Evolutionary conservation across 140 eudicot species (phyloP).

Genomic region (Flaveria floridana): DNA sequence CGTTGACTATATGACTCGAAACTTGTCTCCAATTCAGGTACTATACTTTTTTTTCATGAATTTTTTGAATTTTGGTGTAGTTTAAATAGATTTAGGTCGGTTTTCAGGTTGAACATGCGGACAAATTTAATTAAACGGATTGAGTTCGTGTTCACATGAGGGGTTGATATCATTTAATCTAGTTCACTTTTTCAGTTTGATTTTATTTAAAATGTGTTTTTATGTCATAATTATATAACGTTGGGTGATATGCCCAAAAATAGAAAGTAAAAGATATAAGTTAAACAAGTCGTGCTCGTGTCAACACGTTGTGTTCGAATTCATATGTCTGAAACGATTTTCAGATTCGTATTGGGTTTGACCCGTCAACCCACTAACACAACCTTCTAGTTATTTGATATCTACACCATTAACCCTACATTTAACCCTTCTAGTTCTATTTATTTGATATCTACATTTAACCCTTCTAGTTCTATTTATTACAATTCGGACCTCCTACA

Average conservation of each 20-base stretch:
- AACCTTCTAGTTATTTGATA: too few species aligned
- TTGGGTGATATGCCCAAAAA: neutral
- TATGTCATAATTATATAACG: too few species aligned
- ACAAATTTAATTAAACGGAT: neutral
- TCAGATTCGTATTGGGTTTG: too few species aligned
- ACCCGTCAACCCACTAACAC: too few species aligned
- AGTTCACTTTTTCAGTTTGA: neutral
- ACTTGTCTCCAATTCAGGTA: slow-evolving; percentile 93
- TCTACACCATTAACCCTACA: too few species aligned
- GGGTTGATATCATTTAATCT: neutral
- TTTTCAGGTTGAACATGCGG: neutral
- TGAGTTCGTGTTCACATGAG: neutral
- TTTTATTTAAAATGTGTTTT: neutral
- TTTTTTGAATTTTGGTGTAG: neutral
- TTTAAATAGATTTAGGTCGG: neutral
- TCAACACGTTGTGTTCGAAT: neutral
- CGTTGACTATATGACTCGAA: slow-evolving; percentile 53
- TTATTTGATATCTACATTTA: too few species aligned
- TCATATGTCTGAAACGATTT: neutral
- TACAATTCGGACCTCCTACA: too few species aligned
- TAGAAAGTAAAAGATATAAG: neutral
- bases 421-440: too few species aligned
- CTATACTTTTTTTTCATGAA: neutral
- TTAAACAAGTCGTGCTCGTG: neutral
- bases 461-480: too few species aligned